A percentile compares a stretch with the other conserved stretches of the same genome.
Conservation (phyloP, 805 yeast species). For the Saccharomycopsis amapae region DNA sequence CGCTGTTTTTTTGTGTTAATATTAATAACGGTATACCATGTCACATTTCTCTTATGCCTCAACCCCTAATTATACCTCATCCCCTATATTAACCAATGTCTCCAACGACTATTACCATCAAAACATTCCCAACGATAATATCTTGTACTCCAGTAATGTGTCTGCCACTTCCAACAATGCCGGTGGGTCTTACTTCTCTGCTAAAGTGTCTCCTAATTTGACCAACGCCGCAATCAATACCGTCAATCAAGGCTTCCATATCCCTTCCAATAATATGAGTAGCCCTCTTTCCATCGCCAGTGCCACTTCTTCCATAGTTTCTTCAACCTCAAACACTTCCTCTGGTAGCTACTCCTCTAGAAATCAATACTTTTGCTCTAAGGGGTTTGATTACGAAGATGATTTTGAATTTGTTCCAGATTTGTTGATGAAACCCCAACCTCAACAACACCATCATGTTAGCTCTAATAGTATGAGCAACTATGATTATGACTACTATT, state of each 20-base stretch:
- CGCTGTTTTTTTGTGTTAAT: no score
- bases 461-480: not conserved
- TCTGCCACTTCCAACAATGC: no score
- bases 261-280: not conserved
- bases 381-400: slow-evolving; percentile 21
- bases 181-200: no score
- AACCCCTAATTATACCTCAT: no score
- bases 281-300: slow-evolving; percentile 2
- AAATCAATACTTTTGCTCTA: slow-evolving; percentile 17
- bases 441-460: slow-evolving; percentile 1
- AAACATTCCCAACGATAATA: no score
- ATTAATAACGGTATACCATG: no score
- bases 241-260: no score
- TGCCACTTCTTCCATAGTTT: not conserved
- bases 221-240: no score
- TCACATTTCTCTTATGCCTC: no score
- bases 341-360: slow-evolving; percentile 3
- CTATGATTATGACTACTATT: slow-evolving; percentile 4
- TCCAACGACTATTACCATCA: no score
- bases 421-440: slow-evolving; percentile 4
- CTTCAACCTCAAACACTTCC: not conserved
- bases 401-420: slow-evolving; percentile 21
- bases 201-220: slow-evolving; percentile 1
- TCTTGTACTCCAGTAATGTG: no score
- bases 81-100: no score